A percentile compares a stretch with the other conserved stretches of the same genome.
Conservation (phyloP, 1,284 basidiomycete genomes). For the Tilletia horrida region DNA sequence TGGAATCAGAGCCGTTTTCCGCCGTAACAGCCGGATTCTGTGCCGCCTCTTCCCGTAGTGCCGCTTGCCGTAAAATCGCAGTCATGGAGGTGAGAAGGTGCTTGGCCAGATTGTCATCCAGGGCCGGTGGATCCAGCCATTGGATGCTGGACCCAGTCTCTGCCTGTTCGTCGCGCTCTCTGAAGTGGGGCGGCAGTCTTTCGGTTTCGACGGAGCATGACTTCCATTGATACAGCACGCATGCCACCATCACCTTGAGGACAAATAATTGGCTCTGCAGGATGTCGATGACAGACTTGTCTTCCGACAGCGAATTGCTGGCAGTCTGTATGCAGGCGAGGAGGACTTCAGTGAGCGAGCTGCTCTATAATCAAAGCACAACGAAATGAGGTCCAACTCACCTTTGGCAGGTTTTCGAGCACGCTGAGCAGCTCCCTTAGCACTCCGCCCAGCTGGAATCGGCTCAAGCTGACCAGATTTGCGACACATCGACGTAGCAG, state of each 20-base stretch:
- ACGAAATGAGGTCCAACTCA: slow-evolving; percentile 17
- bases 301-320: slow-evolving; percentile 24
- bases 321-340: not conserved
- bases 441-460: slow-evolving; percentile 37
- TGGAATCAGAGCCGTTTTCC: slow-evolving; percentile 66
- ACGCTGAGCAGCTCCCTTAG: slow-evolving; percentile 41
- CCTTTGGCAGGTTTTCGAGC: slow-evolving; percentile 42
- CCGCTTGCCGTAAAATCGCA: slow-evolving; percentile 68
- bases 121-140: slow-evolving; percentile 69
- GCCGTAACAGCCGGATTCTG: slow-evolving; percentile 7
- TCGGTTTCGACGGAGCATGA: slow-evolving; percentile 35
- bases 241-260: slow-evolving; percentile 73
- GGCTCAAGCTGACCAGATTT: slow-evolving; percentile 43
- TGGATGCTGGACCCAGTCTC: not conserved
- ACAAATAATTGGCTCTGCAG: slow-evolving; percentile 86
- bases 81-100: slow-evolving; percentile 70
- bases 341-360: not conserved
- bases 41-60: slow-evolving; percentile 40
- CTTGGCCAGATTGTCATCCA: slow-evolving; percentile 81
- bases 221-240: slow-evolving; percentile 74
- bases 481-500: slow-evolving; percentile 42
- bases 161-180: not conserved
- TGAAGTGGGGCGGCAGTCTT: not conserved
- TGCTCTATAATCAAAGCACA: not conserved
- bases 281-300: slow-evolving; percentile 55